phyloP scores from a whole-genome alignment of 192 early-diverging fungal genomes.

The Oehlia diaphana region DNA sequence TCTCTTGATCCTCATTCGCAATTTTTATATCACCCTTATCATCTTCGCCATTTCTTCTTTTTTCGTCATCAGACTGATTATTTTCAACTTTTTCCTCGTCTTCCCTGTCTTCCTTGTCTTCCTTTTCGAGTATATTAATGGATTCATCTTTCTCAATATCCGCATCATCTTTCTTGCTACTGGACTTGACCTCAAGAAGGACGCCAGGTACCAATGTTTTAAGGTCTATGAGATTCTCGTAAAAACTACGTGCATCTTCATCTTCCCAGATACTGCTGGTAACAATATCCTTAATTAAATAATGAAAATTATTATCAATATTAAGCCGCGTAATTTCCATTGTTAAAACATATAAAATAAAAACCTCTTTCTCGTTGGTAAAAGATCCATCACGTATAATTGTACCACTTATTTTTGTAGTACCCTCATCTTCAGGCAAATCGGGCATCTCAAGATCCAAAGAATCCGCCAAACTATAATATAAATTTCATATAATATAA shows the following conservation, averaged over 20 bases:
- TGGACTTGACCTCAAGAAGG: conserved; percentile 64
- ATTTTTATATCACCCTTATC: conserved; percentile 34
- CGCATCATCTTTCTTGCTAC: conserved; percentile 34
- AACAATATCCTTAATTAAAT: conserved; percentile 36
- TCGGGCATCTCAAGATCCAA: conserved; percentile 75
- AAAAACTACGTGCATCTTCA: conserved; percentile 88
- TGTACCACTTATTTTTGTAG: conserved; percentile 33
- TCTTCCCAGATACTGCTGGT: conserved; percentile 84
- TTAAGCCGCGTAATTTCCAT: conserved; percentile 32
- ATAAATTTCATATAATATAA: conserved; percentile 14
- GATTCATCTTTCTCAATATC: conserved; percentile 37
- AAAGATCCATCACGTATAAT: conserved; percentile 14
- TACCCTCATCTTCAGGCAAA: conserved; percentile 72
- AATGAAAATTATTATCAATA: background rate
- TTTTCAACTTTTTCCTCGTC: conserved; percentile 44
- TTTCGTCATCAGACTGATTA: conserved; percentile 5
- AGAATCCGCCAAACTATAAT: conserved; percentile 65
- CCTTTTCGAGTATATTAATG: conserved; percentile 26
- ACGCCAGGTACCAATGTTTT: conserved; percentile 78
- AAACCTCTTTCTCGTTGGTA: conserved; percentile 21
- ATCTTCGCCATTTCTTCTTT: conserved; percentile 26
- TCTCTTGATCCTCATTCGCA: conserved; percentile 33
- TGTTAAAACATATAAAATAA: conserved; percentile 12
- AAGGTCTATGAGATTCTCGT: conserved; percentile 84
- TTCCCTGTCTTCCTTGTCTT: conserved; percentile 37